Base-by-base conservation (phyloP, 148 eudicot species). In the Limonium bicolor region DNA sequence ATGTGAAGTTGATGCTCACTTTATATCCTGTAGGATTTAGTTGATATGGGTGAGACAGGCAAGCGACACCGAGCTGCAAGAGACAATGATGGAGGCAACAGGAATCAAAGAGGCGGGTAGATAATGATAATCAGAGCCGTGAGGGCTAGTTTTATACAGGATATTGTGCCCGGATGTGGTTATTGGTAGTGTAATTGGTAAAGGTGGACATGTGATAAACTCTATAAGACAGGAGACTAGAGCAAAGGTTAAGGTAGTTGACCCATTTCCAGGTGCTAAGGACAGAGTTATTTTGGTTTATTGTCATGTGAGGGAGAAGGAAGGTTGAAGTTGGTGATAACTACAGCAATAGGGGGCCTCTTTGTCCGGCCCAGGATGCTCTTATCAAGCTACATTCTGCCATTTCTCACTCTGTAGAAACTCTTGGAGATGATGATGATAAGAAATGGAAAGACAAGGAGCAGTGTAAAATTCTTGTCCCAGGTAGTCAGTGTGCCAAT, bases 111-210 rank as follows among this genome's bases (percentile, higher is more conserved):
- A 75, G 92, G 52, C 54, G 88, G 54, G 49, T 46, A 3, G 81
- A 80, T 6, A 68, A 68, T 50, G 87, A 80, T 6, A 76, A 75
- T 9, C 80, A 54, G 47, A 66, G 62, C 13, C 56, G 63, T 11
- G 87, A 68, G 87, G 84, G 27, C 13, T 84, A 36, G 31, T 90
- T 17, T 77, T 74, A 25, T 90, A 80, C 52, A 64, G 99, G 59
- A 90, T 90, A 50, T 51, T 90, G 27, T 90, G 99, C 47, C 99
- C 99, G 4, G 76, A 65, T 50, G 61, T 48, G 29, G 66, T 81
- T 4, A 90, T 90, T 18, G 99, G 99, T 46, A 85, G 85, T 44
- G 99, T 90, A 56, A 90, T 90, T 49, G 99, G 99, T 39, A 90
- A 84, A 67, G 68, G 72, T 34, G 99, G 99, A 18, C 84, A 84